Conservation (phyloP, 495 filamentous ascomycete genomes). For the Penicillium canescens region DNA sequence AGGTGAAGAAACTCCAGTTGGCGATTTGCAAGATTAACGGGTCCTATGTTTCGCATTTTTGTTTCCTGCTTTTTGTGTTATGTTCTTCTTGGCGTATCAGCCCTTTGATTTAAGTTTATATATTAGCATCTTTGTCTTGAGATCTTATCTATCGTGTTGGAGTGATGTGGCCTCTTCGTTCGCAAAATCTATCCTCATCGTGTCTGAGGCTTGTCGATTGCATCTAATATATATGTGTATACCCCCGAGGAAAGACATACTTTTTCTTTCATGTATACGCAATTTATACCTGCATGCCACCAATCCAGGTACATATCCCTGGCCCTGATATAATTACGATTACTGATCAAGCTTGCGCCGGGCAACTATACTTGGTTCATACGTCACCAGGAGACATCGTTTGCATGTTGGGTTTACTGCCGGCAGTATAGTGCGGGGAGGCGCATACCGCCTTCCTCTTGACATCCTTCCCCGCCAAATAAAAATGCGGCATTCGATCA, state of each 20-base stretch:
- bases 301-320: no score
- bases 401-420: not conserved
- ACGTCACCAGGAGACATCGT: not conserved
- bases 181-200: no score
- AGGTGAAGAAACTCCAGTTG: not conserved
- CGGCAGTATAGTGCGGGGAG: conserved; percentile 7
- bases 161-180: not conserved
- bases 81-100: not conserved
- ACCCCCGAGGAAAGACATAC: no score
- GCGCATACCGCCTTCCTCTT: conserved; percentile 26
- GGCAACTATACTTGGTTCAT: not conserved
- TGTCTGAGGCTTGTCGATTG: no score
- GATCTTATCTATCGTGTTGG: not conserved
- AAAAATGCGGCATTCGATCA: conserved; percentile 14
- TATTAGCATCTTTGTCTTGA: not conserved
- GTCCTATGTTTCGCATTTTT: not conserved
- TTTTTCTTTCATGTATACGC: no score
- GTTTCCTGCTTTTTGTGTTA: not conserved
- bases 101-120: not conserved
- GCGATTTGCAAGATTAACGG: not conserved
- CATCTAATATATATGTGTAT: no score
- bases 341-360: no score
- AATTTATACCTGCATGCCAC: no score
- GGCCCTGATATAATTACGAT: no score
- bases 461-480: conserved; percentile 30